These are phyloP conservation scores for Clonostachys solani DNA, from an alignment of 2,329 filamentous ascomycete genomes.

Conservation along the genomic window DNA sequence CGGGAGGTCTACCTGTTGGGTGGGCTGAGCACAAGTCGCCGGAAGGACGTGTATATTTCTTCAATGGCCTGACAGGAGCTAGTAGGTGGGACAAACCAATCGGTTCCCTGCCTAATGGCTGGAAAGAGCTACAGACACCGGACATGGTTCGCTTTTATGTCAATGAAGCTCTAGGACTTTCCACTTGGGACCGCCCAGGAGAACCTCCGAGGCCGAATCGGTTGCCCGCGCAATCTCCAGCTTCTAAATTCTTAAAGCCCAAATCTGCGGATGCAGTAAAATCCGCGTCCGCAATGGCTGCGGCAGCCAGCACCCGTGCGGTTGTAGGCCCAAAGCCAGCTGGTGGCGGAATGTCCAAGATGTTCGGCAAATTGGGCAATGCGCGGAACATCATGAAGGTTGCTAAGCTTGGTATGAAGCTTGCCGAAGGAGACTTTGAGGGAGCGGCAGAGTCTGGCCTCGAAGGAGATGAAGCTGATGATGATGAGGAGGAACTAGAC, in stretches of 20 bases:
- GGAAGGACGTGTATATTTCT: conserved; percentile 13
- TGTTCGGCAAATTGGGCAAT: conserved; percentile 16
- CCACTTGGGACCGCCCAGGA: conserved; percentile 18
- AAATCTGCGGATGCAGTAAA: background rate
- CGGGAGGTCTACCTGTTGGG: conserved; percentile 9
- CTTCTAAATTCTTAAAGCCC: background rate
- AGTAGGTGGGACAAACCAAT: conserved; percentile 15
- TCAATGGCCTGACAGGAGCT: conserved; percentile 11
- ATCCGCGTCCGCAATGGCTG: background rate
- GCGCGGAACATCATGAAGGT: conserved; percentile 16
- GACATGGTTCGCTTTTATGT: conserved; percentile 16
- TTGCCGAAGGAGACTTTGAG: conserved; percentile 2
- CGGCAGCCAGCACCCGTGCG: background rate
- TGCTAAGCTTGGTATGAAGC: conserved; percentile 3
- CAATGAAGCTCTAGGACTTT: conserved; percentile 15
- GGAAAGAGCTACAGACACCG: conserved; percentile 16
- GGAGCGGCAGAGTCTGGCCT: conserved; percentile 4
- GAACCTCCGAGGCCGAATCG: conserved; percentile 9
- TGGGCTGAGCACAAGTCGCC: conserved; percentile 16
- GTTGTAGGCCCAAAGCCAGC: background rate
- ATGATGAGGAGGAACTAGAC: background rate
- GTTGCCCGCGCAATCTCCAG: background rate
- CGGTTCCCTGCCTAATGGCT: conserved; percentile 12
- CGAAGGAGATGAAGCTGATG: conserved; percentile 2
- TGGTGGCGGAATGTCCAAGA: conserved; percentile 8